Evolutionary conservation across 352 stramenopile species (phyloP).

Genomic region (Globisporangium heterothallicum): DNA sequence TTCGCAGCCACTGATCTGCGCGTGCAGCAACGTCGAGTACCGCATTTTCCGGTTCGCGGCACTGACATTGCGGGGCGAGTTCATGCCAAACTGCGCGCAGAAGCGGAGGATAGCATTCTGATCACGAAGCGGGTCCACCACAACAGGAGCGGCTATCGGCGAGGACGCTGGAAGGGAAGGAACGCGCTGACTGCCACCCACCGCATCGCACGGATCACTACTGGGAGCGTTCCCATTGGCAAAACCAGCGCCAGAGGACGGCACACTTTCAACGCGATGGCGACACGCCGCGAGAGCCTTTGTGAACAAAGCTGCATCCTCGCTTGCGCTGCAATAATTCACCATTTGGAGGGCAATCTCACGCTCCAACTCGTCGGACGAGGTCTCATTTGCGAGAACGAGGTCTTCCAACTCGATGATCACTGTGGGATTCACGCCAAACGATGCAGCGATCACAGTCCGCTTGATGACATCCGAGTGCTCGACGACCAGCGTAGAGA

Average conservation of each 20-base stretch:
- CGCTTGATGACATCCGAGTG: constrained; percentile 39
- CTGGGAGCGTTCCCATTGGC: background rate
- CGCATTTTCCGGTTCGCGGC: constrained; percentile 22
- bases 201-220: constrained; percentile 1
- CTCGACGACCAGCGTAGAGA: constrained; percentile 44
- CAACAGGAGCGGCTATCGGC: constrained; percentile 29
- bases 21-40: constrained; percentile 37
- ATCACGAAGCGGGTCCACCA: constrained; percentile 39
- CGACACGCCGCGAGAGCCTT: constrained; percentile 39
- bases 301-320: constrained; percentile 33
- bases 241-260: background rate
- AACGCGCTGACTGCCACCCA: constrained; percentile 11
- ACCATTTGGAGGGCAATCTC: constrained; percentile 43
- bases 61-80: constrained; percentile 17
- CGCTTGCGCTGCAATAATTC: constrained; percentile 23
- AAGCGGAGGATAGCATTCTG: constrained; percentile 46
- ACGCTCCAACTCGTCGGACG: constrained; percentile 36
- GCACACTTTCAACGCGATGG: constrained; percentile 22
- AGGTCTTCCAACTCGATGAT: constrained; percentile 41
- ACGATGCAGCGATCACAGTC: constrained; percentile 34
- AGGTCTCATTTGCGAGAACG: constrained; percentile 34
- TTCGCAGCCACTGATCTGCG: constrained; percentile 42
- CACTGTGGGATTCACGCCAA: constrained; percentile 33
- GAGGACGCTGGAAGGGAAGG: constrained; percentile 32
- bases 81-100: constrained; percentile 30